These are phyloP conservation scores for Phoma sp. DNA, from an alignment of 2,329 filamentous ascomycete species.

Conservation along the genomic window DNA sequence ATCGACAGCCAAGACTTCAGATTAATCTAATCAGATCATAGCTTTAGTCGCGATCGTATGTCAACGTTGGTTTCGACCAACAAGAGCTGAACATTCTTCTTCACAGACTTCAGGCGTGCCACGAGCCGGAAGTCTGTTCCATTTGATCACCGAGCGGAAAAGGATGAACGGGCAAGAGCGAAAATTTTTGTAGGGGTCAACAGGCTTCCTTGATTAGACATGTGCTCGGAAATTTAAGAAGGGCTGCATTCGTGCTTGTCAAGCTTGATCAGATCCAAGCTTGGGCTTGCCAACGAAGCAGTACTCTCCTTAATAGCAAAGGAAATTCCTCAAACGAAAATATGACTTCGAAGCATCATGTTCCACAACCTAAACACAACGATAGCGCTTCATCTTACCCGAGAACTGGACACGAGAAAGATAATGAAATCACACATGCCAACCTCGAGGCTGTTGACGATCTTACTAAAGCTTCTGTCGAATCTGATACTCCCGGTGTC, in stretches of 20 bases:
- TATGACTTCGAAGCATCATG: neutral
- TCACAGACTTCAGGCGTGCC: neutral
- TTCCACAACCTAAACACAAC: neutral
- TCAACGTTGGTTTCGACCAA: neutral
- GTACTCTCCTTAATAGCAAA: neutral
- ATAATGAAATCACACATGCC: neutral
- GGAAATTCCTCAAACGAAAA: neutral
- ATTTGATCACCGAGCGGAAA: neutral
- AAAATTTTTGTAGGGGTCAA: neutral
- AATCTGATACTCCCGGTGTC: neutral
- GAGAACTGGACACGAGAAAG: neutral
- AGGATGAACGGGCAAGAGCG: neutral
- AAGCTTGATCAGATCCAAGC: neutral
- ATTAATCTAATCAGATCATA: constrained; percentile 3
- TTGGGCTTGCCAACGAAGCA: neutral
- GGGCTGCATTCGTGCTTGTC: neutral
- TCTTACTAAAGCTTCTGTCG: neutral
- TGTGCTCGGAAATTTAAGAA: neutral
- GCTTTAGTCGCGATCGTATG: neutral
- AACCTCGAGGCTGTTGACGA: neutral
- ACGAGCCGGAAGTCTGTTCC: neutral
- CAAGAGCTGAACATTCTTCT: neutral
- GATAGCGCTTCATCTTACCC: neutral
- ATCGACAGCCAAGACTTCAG: neutral
- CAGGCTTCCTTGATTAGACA: neutral